Base-by-base conservation (phyloP, 352 stramenopile species). In the Pythium aquatile region DNA sequence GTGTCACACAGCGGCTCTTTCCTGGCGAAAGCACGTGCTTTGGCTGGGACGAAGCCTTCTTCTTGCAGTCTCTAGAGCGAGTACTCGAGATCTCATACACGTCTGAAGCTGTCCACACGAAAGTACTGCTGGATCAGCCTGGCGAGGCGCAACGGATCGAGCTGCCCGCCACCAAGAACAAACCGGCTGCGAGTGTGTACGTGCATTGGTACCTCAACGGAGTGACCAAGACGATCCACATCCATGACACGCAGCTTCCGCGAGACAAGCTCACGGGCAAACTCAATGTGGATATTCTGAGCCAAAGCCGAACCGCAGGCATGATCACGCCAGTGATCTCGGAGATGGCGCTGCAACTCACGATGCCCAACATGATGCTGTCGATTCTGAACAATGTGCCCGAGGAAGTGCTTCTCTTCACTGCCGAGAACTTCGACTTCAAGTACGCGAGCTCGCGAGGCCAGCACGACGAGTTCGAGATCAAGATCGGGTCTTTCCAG, bases 21-120 rank as follows among this genome's bases (percentile, higher is more conserved):
- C 78, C 87, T n/a, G 79, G 77, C 13, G 77, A 94, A 58, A 90
- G 69, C 30, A 59, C 75, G 24, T 93, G 78, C 52, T 95, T 96
- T 69, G 87, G 88, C 0, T 96, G 88, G 88, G 87, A 96, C 46
- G 86, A 94, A 79, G 78, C 81, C 0, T 95, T 81, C 61, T 92
- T 87, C 63, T 63, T 91, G 40, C 78, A 89, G 14, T 85, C 80
- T 0, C 61, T 89, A 6, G 78, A 91, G 28, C 83, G 87, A 37
- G 70, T 87, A 13, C 55, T 95, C 16, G 69, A 74, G 53, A 79
- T 93, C 29, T 80, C 74, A 52, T 90, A 91, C 42, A 75, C 72
- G 6, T 67, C 73, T 5, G 74, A 77, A 13, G 70, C 72, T 1
- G 70, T 77, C 5, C 66, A 76, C 3, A 88, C 71, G 10, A 84